Percentiles rank a stretch among this genome's conserved stretches.
Conservation (phyloP, 192 early-diverging fungal genomes). For the Coemansia furcata region DNA sequence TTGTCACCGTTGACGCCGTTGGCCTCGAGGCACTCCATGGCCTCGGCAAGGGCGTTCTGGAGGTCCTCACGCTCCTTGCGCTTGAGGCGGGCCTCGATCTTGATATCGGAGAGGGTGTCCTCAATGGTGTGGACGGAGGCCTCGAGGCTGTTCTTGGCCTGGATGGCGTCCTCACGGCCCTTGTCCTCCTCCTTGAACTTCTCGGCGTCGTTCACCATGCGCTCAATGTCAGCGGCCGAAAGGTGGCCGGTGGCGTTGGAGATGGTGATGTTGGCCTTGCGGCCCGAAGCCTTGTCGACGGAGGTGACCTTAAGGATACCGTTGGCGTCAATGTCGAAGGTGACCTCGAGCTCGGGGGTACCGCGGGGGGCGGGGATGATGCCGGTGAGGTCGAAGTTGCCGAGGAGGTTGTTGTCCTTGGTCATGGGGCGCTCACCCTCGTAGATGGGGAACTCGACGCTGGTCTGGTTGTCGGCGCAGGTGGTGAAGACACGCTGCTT, state of each 20-base stretch:
- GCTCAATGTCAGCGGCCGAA: constrained; percentile 87
- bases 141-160: constrained; percentile 83
- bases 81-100: constrained; percentile 70
- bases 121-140: constrained; percentile 71
- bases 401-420: constrained; percentile 89
- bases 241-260: constrained; percentile 91
- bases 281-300: constrained; percentile 87
- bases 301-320: constrained; percentile 90
- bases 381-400: constrained; percentile 78
- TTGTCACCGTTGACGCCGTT: constrained; percentile 57
- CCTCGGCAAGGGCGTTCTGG: constrained; percentile 73
- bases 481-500: constrained; percentile 83
- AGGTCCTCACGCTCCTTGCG: constrained; percentile 68
- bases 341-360: constrained; percentile 74
- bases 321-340: constrained; percentile 83
- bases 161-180: constrained; percentile 68
- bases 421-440: constrained; percentile 87
- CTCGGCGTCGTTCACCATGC: constrained; percentile 90
- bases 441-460: constrained; percentile 80
- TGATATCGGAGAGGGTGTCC: constrained; percentile 65
- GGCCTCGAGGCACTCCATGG: constrained; percentile 72
- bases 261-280: constrained; percentile 91
- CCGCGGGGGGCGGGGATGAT: constrained; percentile 78
- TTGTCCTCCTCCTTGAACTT: constrained; percentile 79
- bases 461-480: constrained; percentile 78